Evolutionary conservation across 345 rosid species (phyloP), one percentile per base, ranked within the genome.

Genomic region (Eucalyptus brandiana): DNA sequence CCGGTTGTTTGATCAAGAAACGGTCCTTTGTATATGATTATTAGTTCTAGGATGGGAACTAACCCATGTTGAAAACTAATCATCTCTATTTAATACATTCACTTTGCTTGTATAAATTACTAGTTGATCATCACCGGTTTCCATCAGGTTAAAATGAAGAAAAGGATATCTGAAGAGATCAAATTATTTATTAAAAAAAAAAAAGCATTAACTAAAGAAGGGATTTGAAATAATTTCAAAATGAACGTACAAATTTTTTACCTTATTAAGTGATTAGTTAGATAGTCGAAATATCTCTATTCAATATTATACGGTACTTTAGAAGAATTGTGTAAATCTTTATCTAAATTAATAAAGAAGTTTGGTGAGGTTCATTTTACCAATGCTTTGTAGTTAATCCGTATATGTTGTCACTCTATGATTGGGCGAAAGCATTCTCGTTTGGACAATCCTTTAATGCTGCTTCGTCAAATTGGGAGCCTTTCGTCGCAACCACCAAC

Each of bases 1-100:
- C 26, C 0, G 0, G 58, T 53, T 8, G 58, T 53, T 53, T 53
- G 58, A 8, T 53, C 11, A 53, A 53, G 24, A 56, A 24, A 56
- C 0, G 14, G 30, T 56, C 30, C 14, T 23, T 56, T 3, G 0
- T 4, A 24, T 24, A 0, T 56, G 30, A 56, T 23, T 24, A 23
- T 56, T 56, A 56, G 30, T 56, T 56, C 30, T 24, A 24, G 6
- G 62, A 10, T 56, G 13, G 30, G 62, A 56, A 24, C 30, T 9
- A 4, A 56, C 30, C 30, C 13, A 10, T 10, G 13, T 23, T 56
- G 30, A 56, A 56, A 56, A 56, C 6, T 10, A 24, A 56, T 24
- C 30, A 24, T 24, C 3, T 3, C 8, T 60, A 12, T 60, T 12
- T 60, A 26, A 60, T 60, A 60, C n/a, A 12, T 5, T 28, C 8